Conservation (phyloP, 352 stramenopile species). For the Paralagenidium karlingii region DNA sequence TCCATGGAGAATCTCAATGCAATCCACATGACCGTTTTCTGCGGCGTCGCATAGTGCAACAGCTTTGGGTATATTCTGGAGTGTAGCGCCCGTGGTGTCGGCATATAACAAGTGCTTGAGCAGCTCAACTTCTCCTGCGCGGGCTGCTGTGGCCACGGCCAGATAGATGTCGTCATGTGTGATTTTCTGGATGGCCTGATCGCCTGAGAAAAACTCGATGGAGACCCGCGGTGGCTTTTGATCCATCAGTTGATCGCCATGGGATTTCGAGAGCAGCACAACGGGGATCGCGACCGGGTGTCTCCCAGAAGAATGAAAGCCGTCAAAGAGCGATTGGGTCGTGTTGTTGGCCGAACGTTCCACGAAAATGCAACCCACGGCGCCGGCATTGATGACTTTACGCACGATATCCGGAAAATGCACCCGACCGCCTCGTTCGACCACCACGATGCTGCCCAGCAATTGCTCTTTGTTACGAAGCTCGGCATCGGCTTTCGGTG, state of each 20-base stretch:
- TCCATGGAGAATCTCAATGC: conserved; percentile 65
- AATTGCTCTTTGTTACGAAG: conserved; percentile 43
- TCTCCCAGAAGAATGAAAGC: conserved; percentile 74
- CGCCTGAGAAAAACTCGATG: conserved; percentile 58
- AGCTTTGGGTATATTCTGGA: conserved; percentile 60
- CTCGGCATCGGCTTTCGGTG: conserved; percentile 52
- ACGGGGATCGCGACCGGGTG: conserved; percentile 65
- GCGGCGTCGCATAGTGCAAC: conserved; percentile 69
- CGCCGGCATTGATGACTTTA: conserved; percentile 42
- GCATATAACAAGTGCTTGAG: conserved; percentile 61
- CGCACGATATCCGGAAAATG: conserved; percentile 80
- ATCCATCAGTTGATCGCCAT: conserved; percentile 52
- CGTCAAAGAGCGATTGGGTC: conserved; percentile 65
- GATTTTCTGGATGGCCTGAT: conserved; percentile 52
- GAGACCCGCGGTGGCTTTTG: conserved; percentile 38
- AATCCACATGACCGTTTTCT: conserved; percentile 73
- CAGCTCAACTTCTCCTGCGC: conserved; percentile 58
- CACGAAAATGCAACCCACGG: conserved; percentile 66
- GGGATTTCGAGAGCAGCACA: conserved; percentile 61
- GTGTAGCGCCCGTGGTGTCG: conserved; percentile 30
- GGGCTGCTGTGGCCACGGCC: conserved; percentile 49
- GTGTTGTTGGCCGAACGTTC: conserved; percentile 35
- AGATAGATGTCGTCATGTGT: conserved; percentile 64
- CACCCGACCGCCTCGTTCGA: conserved; percentile 63
- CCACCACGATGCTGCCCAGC: conserved; percentile 51